phyloP scores from a whole-genome alignment of 2,329 filamentous ascomycete species.

The Hymenoscyphus occultus region DNA sequence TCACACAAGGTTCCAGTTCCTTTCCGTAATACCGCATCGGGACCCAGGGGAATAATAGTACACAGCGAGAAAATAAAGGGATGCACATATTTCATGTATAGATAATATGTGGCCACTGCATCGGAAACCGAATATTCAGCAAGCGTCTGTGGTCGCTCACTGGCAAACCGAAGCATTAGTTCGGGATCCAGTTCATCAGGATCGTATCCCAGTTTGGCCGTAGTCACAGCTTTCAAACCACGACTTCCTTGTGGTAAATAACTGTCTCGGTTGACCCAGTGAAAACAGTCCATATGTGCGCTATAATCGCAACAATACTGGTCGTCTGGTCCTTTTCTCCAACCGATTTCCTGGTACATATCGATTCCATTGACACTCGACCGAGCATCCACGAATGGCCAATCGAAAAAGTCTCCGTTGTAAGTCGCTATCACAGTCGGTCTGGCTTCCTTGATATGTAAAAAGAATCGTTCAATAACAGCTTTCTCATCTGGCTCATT shows the following conservation, averaged over 20 bases:
- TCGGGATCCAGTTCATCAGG: slow-evolving; percentile 97
- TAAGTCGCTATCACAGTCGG: slow-evolving; percentile 99
- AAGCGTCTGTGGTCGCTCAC: slow-evolving; percentile 85
- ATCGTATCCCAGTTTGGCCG: slow-evolving; percentile 96
- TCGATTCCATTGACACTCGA: slow-evolving; percentile 94
- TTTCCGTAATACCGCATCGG: slow-evolving; percentile 90
- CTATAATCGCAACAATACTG: slow-evolving; percentile 96
- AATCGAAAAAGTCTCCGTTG: slow-evolving; percentile 99
- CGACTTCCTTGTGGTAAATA: slow-evolving; percentile 96
- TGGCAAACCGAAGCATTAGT: slow-evolving; percentile 90
- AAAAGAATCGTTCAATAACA: slow-evolving; percentile 86
- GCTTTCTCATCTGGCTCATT: slow-evolving; percentile 93
- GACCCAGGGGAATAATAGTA: slow-evolving; percentile 89
- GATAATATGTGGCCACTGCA: slow-evolving; percentile 95
- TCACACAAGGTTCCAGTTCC: slow-evolving; percentile 98
- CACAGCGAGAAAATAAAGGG: slow-evolving; percentile 99
- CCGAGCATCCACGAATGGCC: slow-evolving; percentile 94
- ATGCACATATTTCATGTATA: slow-evolving; percentile 99
- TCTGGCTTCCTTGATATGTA: slow-evolving; percentile 89
- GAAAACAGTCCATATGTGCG: slow-evolving; percentile 98
- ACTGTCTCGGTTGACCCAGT: slow-evolving; percentile 98
- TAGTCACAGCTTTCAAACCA: slow-evolving; percentile 95
- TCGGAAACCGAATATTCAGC: slow-evolving; percentile 99
- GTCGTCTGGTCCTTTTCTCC: slow-evolving; percentile 91
- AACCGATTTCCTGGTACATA: slow-evolving; percentile 98